Evolutionary conservation across 257 asterid genomes (phyloP).

Genomic region (Salvia miltiorrhiza): DNA sequence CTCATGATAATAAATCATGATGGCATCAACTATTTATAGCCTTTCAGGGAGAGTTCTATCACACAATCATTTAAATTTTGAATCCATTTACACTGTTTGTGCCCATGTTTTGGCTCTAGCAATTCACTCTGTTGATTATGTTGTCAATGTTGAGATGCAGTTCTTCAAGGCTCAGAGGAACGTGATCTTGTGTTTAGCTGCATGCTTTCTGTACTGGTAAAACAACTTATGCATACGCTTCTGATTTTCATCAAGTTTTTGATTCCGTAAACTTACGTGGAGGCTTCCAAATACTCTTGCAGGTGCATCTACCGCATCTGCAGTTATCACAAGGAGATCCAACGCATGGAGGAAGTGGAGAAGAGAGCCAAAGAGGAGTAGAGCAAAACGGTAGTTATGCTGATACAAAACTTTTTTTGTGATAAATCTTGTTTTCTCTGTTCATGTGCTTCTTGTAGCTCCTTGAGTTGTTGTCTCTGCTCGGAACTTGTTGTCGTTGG

Average conservation of each 20-base stretch:
- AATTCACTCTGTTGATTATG: conserved; percentile 6
- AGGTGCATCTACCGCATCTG: conserved; percentile 91
- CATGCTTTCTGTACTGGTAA: conserved; percentile 90
- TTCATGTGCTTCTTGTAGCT: background rate
- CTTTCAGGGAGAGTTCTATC: background rate
- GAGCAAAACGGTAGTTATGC: background rate
- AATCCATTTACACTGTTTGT: background rate
- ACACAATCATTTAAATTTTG: background rate
- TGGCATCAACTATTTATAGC: background rate
- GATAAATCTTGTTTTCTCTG: background rate
- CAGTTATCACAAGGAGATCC: conserved; percentile 67
- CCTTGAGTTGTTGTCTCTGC: background rate
- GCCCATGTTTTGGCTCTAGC: background rate
- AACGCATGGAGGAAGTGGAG: conserved; percentile 73
- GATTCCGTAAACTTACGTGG: background rate
- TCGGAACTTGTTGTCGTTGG: background rate
- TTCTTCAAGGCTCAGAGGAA: conserved; percentile 91
- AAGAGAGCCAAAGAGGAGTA: conserved; percentile 85
- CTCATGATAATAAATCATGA: background rate
- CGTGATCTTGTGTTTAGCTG: conserved; percentile 58
- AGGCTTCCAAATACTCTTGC: background rate
- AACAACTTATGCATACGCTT: background rate
- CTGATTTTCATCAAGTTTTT: background rate
- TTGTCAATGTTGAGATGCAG: conserved; percentile 38
- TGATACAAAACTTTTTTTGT: background rate